A percentile compares a stretch with the other conserved stretches of the same genome.
phyloP scores from a whole-genome alignment of 306 rosid genomes.

The Abrus pulchellus region DNA sequence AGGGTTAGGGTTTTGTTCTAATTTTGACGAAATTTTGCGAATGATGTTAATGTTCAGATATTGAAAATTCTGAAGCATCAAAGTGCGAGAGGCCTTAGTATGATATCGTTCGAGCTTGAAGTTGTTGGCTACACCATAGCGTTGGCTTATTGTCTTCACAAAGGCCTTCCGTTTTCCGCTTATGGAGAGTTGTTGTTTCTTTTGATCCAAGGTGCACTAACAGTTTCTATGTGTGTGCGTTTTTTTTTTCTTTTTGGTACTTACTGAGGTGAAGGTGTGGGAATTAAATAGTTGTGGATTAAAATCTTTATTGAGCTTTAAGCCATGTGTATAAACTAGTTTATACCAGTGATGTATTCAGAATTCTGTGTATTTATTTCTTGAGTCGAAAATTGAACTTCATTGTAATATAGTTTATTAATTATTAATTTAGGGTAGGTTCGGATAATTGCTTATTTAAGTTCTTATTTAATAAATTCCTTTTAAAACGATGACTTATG shows the following conservation, averaged over 20 bases:
- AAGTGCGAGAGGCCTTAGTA: slow-evolving; percentile 91
- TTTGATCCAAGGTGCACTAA: slow-evolving; percentile 75
- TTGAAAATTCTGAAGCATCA: slow-evolving; percentile 71
- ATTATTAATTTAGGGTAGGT: neutral
- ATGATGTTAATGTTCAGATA: slow-evolving; percentile 63
- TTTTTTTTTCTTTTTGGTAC: neutral
- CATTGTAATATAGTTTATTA: neutral
- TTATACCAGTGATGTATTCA: neutral
- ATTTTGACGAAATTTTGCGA: neutral
- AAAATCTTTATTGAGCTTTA: neutral
- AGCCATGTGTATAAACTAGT: neutral
- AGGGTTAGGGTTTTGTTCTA: neutral
- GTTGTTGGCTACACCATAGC: slow-evolving; percentile 88
- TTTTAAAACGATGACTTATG: no score
- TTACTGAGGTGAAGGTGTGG: no score
- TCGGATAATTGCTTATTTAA: no score
- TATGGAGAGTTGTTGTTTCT: slow-evolving; percentile 91
- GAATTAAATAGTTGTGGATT: neutral
- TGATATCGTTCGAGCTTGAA: slow-evolving; percentile 87
- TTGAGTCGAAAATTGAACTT: neutral
- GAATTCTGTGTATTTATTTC: neutral
- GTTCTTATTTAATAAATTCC: no score
- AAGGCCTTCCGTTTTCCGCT: slow-evolving; percentile 94
- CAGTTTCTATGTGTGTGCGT: neutral
- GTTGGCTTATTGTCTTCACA: slow-evolving; percentile 90